A percentile compares a stretch with the other conserved stretches of the same genome.
Conservation (phyloP, 1,139 yeast species). For the Taphrina confusa region DNA sequence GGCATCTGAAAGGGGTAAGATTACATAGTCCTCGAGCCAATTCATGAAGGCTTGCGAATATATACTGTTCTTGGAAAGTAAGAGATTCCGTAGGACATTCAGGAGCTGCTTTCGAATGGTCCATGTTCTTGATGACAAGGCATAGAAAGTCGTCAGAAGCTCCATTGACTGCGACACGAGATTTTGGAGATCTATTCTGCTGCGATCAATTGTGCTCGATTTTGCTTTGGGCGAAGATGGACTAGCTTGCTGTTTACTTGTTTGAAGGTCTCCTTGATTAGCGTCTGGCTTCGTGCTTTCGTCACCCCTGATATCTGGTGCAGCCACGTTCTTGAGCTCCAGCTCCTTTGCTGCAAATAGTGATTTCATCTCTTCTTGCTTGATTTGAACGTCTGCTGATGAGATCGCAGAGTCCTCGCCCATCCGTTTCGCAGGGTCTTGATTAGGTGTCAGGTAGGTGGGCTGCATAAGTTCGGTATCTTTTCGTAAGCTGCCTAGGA, state of each 20-base stretch:
- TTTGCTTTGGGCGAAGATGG: not conserved
- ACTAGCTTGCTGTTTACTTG: not conserved
- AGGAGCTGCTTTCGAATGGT: constrained; percentile 28
- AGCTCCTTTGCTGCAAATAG: constrained; percentile 1
- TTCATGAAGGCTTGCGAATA: constrained; percentile 3
- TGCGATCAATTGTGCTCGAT: not conserved
- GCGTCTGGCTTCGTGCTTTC: not conserved
- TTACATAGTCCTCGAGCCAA: constrained; percentile 13
- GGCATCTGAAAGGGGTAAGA: constrained; percentile 2
- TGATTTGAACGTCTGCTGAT: not conserved
- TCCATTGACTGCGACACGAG: constrained; percentile 29
- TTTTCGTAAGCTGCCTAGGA: not conserved
- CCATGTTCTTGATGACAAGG: constrained; percentile 21
- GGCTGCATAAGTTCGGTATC: constrained; percentile 6
- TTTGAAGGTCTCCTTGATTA: not conserved
- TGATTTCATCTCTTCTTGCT: not conserved
- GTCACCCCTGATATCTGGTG: not conserved
- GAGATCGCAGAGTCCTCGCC: not conserved
- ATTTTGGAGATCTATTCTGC: constrained; percentile 13
- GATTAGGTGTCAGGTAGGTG: not conserved
- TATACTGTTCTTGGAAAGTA: constrained; percentile 24
- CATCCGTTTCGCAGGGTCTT: not conserved
- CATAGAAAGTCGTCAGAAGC: constrained; percentile 16
- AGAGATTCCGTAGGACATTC: constrained; percentile 13
- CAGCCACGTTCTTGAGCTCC: not conserved